phyloP scores from a whole-genome alignment of 192 early-diverging fungal species.

The Cladochytrium replicatum region DNA sequence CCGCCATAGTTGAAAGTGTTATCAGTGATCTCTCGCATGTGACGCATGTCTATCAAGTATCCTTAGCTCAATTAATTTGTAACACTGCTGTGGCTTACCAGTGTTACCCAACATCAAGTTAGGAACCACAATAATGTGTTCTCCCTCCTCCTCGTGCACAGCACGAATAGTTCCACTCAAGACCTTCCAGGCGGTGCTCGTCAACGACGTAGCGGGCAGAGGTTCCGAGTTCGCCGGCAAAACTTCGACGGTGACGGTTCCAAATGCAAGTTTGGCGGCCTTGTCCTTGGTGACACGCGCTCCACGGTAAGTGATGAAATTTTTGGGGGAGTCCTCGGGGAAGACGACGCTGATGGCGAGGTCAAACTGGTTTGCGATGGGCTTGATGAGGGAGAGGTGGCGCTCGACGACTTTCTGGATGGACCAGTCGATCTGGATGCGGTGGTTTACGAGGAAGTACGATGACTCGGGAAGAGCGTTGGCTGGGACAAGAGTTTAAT shows the following conservation, averaged over 20 bases:
- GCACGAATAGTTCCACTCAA: conserved; percentile 13
- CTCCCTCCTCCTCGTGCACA: conserved; percentile 4
- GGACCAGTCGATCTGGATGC: conserved; percentile 17
- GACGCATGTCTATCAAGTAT: too few relatives aligned
- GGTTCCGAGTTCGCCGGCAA: neutral
- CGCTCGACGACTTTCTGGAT: conserved; percentile 3
- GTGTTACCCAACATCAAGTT: conserved; percentile 16
- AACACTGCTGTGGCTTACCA: too few relatives aligned
- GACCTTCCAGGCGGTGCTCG: conserved; percentile 1
- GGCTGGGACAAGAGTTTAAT: too few relatives aligned
- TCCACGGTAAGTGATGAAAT: conserved; percentile 2
- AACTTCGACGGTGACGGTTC: conserved; percentile 2
- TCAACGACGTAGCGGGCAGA: neutral
- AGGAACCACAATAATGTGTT: conserved; percentile 12
- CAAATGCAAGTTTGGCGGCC: conserved; percentile 2
- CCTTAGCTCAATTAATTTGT: too few relatives aligned
- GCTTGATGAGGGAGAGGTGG: too few relatives aligned
- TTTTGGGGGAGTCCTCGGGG: conserved; percentile 4
- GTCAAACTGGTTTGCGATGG: neutral
- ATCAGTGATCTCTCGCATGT: too few relatives aligned
- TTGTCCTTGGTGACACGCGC: conserved; percentile 5
- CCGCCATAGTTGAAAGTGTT: too few relatives aligned
- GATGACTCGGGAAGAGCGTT: conserved; percentile 31
- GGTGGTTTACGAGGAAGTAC: conserved; percentile 25
- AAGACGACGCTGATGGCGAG: conserved; percentile 5